Evolutionary conservation across 805 yeast genomes (phyloP), one percentile per base, ranked within the genome.

Genomic region (Pichia manshurica): DNA sequence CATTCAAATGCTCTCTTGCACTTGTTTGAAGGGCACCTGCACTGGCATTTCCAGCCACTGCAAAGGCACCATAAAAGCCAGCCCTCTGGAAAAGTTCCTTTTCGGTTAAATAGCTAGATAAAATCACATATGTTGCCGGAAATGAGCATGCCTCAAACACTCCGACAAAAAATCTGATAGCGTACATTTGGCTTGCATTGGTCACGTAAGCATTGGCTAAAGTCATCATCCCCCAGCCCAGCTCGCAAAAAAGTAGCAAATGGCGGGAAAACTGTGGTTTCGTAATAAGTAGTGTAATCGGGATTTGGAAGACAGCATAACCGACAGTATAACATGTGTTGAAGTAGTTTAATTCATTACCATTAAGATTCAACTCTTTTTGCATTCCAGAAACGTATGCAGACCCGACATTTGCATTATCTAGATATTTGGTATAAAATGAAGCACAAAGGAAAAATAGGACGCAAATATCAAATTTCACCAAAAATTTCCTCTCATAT

Each of bases 331-430:
- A 61, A 34, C 49, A 55, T 12, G 66, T 62, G 39, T 53, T 58
- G 42, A 60, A 60, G 42, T 51, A 49, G 20, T 56, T 54, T 25
- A 60, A 46, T 38, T 59, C 56, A 42, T 60, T 60, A 6, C 53
- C 54, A 3, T 52, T 39, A 15, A 60, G 45, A 2, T 52, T 48
- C 23, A 59, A 39, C 5, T 36, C 84, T 48, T 78, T 79, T 53
- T 77, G 72, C 84, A 82, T 77, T 9, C 87, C 87, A 10, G 79
- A 71, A n/a, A 80, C 82, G 57, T 81, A 81, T 2, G 87, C 85
- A 55, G 77, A 74, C 29, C 74, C 64, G 37, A 78, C 62, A 46
- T 79, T 79, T 13, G 76, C 67, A 55, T 81, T 69, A 60, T 81
- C 86, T 29, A 82, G 69, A 58, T 79, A 81, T 53, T 80, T 81